A percentile compares a stretch with the other conserved stretches of the same genome.
phyloP scores from a whole-genome alignment of 805 yeast genomes.

The Candida koratica region DNA sequence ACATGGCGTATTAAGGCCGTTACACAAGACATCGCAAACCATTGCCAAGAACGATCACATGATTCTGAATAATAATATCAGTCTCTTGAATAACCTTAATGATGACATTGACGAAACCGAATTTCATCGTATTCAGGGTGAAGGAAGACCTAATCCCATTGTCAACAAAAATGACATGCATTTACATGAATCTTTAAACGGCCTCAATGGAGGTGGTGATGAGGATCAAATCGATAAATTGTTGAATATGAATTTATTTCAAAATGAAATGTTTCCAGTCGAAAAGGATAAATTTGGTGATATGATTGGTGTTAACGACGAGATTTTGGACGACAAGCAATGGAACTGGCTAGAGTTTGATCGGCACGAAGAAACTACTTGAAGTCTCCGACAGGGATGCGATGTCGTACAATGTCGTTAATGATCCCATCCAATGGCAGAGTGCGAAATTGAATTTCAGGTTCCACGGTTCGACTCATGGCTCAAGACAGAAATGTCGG shows the following conservation, averaged over 20 bases:
- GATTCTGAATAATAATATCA: conserved; percentile 24
- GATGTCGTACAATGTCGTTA: no score
- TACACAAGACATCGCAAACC: conserved; percentile 19
- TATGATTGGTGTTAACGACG: conserved; percentile 28
- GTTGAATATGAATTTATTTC: conserved; percentile 38
- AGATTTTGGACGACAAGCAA: conserved; percentile 25
- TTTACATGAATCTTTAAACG: conserved; percentile 1
- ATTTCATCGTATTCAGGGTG: not conserved
- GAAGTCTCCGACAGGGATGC: no score
- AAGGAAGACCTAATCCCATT: not conserved
- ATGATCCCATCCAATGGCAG: no score
- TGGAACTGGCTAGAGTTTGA: conserved; percentile 39
- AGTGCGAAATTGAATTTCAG: no score
- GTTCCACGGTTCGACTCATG: no score
- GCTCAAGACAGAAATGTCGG: no score
- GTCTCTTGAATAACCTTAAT: conserved; percentile 20
- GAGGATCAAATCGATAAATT: conserved; percentile 40
- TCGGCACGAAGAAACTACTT: conserved; percentile 4
- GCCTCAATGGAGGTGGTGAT: conserved; percentile 11
- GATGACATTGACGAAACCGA: conserved; percentile 4
- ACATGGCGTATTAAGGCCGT: conserved; percentile 43
- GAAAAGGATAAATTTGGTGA: conserved; percentile 15
- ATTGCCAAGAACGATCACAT: conserved; percentile 16
- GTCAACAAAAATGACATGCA: conserved; percentile 1
- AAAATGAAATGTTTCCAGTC: conserved; percentile 28